Evolutionary conservation across 805 yeast species (phyloP).

Genomic region (Komagataella ulmi): DNA sequence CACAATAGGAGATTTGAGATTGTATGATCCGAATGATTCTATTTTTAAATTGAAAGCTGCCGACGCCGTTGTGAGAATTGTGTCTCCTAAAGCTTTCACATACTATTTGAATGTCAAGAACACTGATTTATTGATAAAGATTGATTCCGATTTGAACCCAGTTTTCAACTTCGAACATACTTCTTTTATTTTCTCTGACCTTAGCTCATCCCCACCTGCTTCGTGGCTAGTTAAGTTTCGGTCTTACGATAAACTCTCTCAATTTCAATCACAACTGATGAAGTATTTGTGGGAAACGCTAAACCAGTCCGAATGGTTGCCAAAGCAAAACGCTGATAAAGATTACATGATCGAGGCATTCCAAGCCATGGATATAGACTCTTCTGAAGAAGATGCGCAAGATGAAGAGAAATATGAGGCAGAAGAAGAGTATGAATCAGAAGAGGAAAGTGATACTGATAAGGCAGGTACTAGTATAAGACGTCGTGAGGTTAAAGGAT

Average conservation of each 20-base stretch:
- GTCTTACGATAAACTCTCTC: conserved; percentile 22
- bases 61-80: not conserved
- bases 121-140: conserved; percentile 1
- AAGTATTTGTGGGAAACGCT: conserved; percentile 47
- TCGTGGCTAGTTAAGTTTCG: conserved; percentile 56
- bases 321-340: conserved; percentile 27
- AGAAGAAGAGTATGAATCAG: conserved; percentile 21
- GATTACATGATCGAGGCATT: conserved; percentile 47
- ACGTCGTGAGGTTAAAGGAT: conserved; percentile 6
- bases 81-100: not conserved
- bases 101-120: conserved; percentile 11
- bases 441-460: conserved; percentile 10
- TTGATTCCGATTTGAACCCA: conserved; percentile 45
- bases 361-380: conserved; percentile 23
- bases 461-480: conserved; percentile 1
- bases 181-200: conserved; percentile 57
- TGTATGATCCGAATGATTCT: not conserved
- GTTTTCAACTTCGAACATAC: conserved; percentile 41
- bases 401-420: conserved; percentile 15
- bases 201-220: conserved; percentile 23
- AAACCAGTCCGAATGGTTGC: conserved; percentile 36
- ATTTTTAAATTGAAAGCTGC: not conserved
- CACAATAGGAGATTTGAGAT: not conserved
- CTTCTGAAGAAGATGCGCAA: conserved; percentile 20
- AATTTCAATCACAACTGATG: conserved; percentile 41